Conservation (phyloP, 257 asterid genomes). For the Ocimum tenuiflorum region DNA sequence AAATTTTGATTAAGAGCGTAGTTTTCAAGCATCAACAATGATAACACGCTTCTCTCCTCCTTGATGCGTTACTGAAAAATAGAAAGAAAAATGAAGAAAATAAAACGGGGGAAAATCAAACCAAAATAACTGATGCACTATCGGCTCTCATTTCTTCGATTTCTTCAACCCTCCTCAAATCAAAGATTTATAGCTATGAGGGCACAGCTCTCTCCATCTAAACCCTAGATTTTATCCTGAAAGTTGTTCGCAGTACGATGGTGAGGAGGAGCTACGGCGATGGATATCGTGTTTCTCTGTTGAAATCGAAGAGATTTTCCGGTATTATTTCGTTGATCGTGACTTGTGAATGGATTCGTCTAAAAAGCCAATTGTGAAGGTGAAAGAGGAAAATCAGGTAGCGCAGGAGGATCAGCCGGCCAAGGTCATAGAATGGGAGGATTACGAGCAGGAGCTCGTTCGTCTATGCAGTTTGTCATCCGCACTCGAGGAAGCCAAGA, state of each 20-base stretch:
- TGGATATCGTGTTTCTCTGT: slow-evolving; percentile 27
- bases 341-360: slow-evolving; percentile 50
- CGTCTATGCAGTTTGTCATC: slow-evolving; percentile 77
- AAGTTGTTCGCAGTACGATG: slow-evolving; percentile 31
- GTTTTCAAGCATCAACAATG: background rate
- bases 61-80: background rate
- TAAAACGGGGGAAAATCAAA: slow-evolving; percentile 17
- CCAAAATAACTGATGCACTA: slow-evolving; percentile 16
- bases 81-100: background rate
- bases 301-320: slow-evolving; percentile 26
- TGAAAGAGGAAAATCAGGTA: slow-evolving; percentile 25
- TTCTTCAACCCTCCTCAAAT: background rate
- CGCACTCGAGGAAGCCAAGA: slow-evolving; percentile 60
- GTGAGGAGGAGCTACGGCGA: slow-evolving; percentile 33
- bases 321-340: slow-evolving; percentile 17
- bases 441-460: slow-evolving; percentile 77
- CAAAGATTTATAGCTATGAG: slow-evolving; percentile 25
- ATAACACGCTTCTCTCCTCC: background rate
- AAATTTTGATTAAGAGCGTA: background rate
- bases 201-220: slow-evolving; percentile 17
- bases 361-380: slow-evolving; percentile 38
- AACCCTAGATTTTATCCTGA: slow-evolving; percentile 37
- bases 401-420: slow-evolving; percentile 31
- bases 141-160: slow-evolving; percentile 19
- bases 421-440: slow-evolving; percentile 75